A percentile compares a stretch with the other conserved stretches of the same genome.
Conservation (phyloP, 2,329 filamentous ascomycete genomes). For the Magnaporthales sp. region DNA sequence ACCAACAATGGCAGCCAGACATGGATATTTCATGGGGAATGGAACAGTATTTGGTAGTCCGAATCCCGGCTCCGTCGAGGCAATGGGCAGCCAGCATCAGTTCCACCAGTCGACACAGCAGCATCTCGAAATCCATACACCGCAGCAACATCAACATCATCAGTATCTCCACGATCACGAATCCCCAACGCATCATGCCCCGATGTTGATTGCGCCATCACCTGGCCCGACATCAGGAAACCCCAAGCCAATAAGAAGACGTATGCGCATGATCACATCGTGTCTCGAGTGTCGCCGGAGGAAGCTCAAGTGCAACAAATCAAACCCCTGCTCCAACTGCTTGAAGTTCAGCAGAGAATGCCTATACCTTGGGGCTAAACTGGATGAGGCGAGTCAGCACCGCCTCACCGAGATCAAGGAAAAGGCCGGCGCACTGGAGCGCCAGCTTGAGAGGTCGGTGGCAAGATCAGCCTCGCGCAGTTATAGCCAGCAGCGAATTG, state of each 20-base stretch:
- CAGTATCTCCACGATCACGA: slow-evolving; percentile 1
- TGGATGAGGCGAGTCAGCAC: slow-evolving; percentile 62
- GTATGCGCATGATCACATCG: slow-evolving; percentile 59
- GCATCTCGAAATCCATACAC: slow-evolving; percentile 1
- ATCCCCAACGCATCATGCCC: background rate
- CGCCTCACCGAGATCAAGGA: slow-evolving; percentile 72
- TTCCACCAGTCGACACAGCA: slow-evolving; percentile 5
- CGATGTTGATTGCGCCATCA: background rate
- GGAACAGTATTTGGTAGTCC: background rate
- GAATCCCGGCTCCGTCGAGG: background rate
- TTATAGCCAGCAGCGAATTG: slow-evolving; percentile 25
- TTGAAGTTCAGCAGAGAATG: slow-evolving; percentile 44
- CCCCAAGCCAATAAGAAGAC: slow-evolving; percentile 40
- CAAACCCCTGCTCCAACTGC: slow-evolving; percentile 62
- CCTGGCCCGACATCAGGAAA: background rate
- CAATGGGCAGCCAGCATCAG: background rate
- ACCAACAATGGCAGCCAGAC: background rate
- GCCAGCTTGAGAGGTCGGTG: slow-evolving; percentile 60
- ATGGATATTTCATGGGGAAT: background rate
- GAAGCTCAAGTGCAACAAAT: slow-evolving; percentile 73
- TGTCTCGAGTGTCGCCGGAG: slow-evolving; percentile 65
- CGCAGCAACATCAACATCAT: background rate
- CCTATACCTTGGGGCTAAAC: slow-evolving; percentile 55
- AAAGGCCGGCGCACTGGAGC: slow-evolving; percentile 64
- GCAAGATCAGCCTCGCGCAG: slow-evolving; percentile 32